Percentiles rank a stretch among this genome's conserved stretches.
These are phyloP conservation scores for Aspergillus sp. DNA, from an alignment of 2,329 filamentous ascomycete genomes.

Conservation along the genomic window DNA sequence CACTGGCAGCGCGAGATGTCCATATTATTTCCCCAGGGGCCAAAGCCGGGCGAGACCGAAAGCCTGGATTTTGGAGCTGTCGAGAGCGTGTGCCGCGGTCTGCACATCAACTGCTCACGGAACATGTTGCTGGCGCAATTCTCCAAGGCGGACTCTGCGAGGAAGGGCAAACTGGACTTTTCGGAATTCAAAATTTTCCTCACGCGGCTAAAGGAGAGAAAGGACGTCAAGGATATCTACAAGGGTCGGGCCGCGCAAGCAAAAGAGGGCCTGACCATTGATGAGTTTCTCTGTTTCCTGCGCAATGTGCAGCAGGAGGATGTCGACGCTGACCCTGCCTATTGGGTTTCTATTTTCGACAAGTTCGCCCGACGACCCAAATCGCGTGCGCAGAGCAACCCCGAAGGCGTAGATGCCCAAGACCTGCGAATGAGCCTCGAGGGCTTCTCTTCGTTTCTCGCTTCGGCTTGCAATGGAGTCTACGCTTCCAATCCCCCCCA, in stretches of 20 bases:
- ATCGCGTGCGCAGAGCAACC: constrained; percentile 36
- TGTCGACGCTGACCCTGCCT: constrained; percentile 52
- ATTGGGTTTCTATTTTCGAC: constrained; percentile 66
- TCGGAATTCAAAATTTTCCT: constrained; percentile 77
- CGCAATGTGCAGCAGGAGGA: constrained; percentile 65
- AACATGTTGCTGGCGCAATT: constrained; percentile 67
- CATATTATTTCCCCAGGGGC: constrained; percentile 46
- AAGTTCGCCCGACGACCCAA: constrained; percentile 56
- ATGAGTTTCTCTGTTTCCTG: constrained; percentile 70
- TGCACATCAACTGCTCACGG: constrained; percentile 84
- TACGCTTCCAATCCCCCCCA: constrained; percentile 52
- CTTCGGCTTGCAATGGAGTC: constrained; percentile 63
- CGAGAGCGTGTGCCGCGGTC: constrained; percentile 72
- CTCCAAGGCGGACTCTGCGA: constrained; percentile 56
- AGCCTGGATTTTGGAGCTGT: constrained; percentile 69
- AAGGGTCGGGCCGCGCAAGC: constrained; percentile 49
- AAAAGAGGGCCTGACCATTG: constrained; percentile 56
- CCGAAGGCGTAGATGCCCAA: constrained; percentile 37
- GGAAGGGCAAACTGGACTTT: constrained; percentile 62
- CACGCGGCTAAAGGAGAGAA: constrained; percentile 68
- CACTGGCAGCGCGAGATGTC: constrained; percentile 84
- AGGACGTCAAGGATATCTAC: constrained; percentile 70
- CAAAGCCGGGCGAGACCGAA: constrained; percentile 49
- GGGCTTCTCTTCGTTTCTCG: constrained; percentile 67
- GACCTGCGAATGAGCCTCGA: constrained; percentile 61